Conservation (phyloP, 306 rosid genomes). For the Senna siamea region DNA sequence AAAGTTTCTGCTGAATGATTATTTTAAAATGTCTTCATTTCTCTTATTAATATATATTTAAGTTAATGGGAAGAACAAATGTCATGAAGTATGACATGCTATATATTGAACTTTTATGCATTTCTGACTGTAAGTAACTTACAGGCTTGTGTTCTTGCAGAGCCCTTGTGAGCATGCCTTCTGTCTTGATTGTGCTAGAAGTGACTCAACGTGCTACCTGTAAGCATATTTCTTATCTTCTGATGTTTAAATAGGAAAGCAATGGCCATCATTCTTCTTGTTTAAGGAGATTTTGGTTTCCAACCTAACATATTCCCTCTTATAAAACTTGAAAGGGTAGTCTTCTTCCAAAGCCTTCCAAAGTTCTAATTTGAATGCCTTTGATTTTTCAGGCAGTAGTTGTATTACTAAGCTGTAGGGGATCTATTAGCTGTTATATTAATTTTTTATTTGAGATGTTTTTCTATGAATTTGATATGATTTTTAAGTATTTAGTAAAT, state of each 20-base stretch:
- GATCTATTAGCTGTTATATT: not conserved
- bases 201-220: slow-evolving; percentile 95
- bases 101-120: too few relatives aligned
- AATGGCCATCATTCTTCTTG: slow-evolving; percentile 6
- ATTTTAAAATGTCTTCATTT: not conserved
- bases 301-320: not conserved
- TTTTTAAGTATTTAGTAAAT: slow-evolving; percentile 1
- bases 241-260: slow-evolving; percentile 19
- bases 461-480: slow-evolving; percentile 24
- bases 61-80: not conserved
- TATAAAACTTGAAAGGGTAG: not conserved
- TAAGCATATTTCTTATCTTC: slow-evolving; percentile 57
- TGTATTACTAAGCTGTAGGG: not conserved
- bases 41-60: not conserved
- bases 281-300: slow-evolving; percentile 31
- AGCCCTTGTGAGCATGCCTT: slow-evolving; percentile 98
- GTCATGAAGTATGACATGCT: not conserved
- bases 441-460: not conserved
- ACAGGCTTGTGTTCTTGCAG: slow-evolving; percentile 62
- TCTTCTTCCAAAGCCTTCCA: slow-evolving; percentile 11
- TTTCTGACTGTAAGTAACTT: slow-evolving; percentile 19
- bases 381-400: slow-evolving; percentile 19
- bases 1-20: slow-evolving; percentile 10
- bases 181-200: slow-evolving; percentile 97
- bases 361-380: not conserved